Evolutionary conservation across 805 yeast species (phyloP), one percentile per base, ranked within the genome.

Genomic region (Candida patagonica): DNA sequence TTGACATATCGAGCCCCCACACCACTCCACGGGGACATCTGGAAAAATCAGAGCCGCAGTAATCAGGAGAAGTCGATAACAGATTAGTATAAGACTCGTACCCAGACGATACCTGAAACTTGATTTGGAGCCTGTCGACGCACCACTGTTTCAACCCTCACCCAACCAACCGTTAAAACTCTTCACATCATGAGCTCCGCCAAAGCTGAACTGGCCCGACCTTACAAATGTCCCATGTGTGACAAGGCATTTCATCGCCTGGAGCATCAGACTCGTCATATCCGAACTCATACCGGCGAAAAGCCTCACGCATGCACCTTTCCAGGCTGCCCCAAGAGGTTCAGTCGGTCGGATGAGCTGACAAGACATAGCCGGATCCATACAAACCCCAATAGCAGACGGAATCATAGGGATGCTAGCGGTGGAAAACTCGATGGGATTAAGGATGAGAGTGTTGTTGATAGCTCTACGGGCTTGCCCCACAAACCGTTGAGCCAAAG

Each of bases 231-330:
- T 54, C 79, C 88, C 16, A 67, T 82, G 52, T 86, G 96, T 60
- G 78, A 75, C 37, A 83, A 85, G 63, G 85, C 94, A 7, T 86
- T 86, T 58, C 89, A 84, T 59, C 70, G 95, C 45, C 65, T 86
- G 35, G 96, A 86, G 59, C 96, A 86, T 59, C 94, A 84, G 56
- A 86, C 94, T 9, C 71, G 96, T 49, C 96, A 86, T 58, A 80
- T 87, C 50, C 68, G 95, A 42, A 86, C 95, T 7, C 95, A 86
- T 62, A 86, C 96, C 0, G 96, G 96, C 36, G 95, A 86, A 58
- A 83, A 85, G 57, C 95, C 95, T 2, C 92, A 83, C 56, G 78
- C 76, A 37, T 86, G 96, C 61, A 72, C 77, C 15, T 85, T 73
- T 50, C 87, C 92, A 1, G 84, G 84, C n/a, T 86, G 96, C 62